Conservation (phyloP, 164 flowering plant genomes). For the Berberis vulgaris region DNA sequence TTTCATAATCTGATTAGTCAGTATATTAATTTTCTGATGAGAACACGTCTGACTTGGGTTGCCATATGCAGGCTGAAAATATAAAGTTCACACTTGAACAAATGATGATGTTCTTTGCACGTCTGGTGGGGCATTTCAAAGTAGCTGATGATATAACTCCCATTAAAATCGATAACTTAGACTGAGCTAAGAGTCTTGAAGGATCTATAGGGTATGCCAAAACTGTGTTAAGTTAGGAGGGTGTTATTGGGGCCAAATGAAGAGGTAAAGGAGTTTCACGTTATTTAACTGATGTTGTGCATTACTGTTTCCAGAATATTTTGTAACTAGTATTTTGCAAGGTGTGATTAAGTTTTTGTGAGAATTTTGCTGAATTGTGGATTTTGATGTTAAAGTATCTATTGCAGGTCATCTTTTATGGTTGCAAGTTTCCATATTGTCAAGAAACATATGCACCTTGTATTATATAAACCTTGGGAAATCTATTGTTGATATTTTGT, state of each 20-base stretch:
- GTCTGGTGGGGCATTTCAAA: slow-evolving; percentile 64
- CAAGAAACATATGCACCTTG: too few species aligned
- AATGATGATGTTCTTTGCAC: slow-evolving; percentile 93
- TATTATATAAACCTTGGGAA: too few species aligned
- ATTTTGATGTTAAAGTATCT: too few species aligned
- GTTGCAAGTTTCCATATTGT: too few species aligned
- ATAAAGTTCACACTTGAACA: slow-evolving; percentile 88
- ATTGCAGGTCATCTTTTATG: too few species aligned
- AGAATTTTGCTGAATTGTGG: too few species aligned
- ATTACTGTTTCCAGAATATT: too few species aligned
- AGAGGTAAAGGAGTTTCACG: too few species aligned
- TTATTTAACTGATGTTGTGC: too few species aligned
- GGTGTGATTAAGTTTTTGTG: too few species aligned
- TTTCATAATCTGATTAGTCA: not conserved
- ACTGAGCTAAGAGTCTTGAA: slow-evolving; percentile 22
- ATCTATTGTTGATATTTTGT: too few species aligned
- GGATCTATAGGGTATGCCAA: not conserved
- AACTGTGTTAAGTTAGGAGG: not conserved
- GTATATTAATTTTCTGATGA: not conserved
- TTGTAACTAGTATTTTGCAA: too few species aligned
- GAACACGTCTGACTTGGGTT: not conserved
- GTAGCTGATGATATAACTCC: slow-evolving; percentile 84
- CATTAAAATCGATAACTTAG: slow-evolving; percentile 70
- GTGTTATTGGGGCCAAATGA: not conserved
- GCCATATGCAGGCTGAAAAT: slow-evolving; percentile 74